phyloP scores from a whole-genome alignment of 371 early-diverging fungal species.

The Gilbertella persicaria region DNA sequence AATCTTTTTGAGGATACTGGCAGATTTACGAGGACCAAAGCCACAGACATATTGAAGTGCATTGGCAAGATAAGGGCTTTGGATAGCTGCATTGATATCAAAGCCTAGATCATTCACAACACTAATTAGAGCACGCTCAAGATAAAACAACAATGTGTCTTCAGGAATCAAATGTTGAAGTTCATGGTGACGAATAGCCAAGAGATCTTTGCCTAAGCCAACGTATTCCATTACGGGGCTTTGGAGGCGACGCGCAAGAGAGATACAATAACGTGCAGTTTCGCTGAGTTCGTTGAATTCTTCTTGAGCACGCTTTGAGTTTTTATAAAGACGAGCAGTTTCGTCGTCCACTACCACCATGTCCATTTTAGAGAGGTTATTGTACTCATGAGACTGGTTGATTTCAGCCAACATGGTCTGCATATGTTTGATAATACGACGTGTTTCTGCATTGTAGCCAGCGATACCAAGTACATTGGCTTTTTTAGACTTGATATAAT shows the following conservation, averaged over 20 bases:
- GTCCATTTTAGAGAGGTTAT: constrained; percentile 25
- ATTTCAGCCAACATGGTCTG: constrained; percentile 58
- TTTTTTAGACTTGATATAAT: constrained; percentile 61
- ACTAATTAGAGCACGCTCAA: constrained; percentile 90
- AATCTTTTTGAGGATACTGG: constrained; percentile 62
- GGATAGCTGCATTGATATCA: constrained; percentile 81
- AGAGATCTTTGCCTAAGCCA: constrained; percentile 74
- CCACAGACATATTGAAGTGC: constrained; percentile 92
- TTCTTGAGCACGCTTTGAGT: constrained; percentile 69
- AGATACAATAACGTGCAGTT: constrained; percentile 85
- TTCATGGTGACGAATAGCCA: constrained; percentile 72
- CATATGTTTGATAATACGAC: constrained; percentile 71
- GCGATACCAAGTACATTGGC: constrained; percentile 86
- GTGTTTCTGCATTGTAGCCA: constrained; percentile 77
- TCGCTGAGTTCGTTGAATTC: constrained; percentile 73
- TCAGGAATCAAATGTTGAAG: constrained; percentile 75
- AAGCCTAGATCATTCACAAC: constrained; percentile 87
- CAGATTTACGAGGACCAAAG: constrained; percentile 94
- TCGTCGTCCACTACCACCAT: constrained; percentile 82
- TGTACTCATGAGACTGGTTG: constrained; percentile 36
- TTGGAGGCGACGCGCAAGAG: constrained; percentile 84
- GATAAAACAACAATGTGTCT: constrained; percentile 58
- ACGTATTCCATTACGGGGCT: constrained; percentile 87
- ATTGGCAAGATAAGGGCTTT: constrained; percentile 67
- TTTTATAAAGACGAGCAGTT: constrained; percentile 82